A percentile compares a stretch with the other conserved stretches of the same genome.
Conservation (phyloP, 345 rosid species). For the Citrus medica region DNA sequence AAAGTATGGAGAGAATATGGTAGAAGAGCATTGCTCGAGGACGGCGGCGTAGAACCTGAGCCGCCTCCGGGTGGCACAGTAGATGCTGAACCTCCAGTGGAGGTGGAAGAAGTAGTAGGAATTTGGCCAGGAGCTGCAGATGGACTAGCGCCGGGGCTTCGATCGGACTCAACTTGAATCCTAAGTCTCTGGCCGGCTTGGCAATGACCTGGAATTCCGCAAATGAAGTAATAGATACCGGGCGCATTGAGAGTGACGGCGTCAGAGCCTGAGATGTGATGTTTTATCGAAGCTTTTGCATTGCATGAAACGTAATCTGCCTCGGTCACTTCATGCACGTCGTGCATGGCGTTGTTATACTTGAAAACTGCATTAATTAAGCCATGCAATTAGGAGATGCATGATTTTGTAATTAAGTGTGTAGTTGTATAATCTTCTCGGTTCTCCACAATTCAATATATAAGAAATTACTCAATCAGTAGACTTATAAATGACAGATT, state of each 20-base stretch:
- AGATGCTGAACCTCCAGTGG: not conserved
- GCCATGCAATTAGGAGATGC: not conserved
- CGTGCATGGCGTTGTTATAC: not conserved
- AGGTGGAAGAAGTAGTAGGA: not conserved
- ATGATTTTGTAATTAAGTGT: too few species aligned
- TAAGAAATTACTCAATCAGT: too few species aligned
- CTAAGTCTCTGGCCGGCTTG: not conserved
- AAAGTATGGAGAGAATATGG: not conserved
- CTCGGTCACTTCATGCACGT: not conserved
- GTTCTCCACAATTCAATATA: too few species aligned
- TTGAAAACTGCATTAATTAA: not conserved
- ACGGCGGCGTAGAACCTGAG: not conserved
- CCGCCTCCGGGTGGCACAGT: not conserved
- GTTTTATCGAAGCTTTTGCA: not conserved
- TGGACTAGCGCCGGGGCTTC: not conserved
- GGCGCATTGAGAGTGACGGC: not conserved
- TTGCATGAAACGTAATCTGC: not conserved
- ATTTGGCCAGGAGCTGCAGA: not conserved
- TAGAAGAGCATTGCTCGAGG: not conserved
- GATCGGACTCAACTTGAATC: not conserved
- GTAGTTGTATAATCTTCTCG: too few species aligned
- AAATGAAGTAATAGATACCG: not conserved
- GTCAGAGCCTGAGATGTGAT: not conserved
- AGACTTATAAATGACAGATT: too few species aligned
- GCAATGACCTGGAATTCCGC: not conserved